Evolutionary conservation across 139 green algal species (phyloP).

Genomic region (Picochlorum sp.): DNA sequence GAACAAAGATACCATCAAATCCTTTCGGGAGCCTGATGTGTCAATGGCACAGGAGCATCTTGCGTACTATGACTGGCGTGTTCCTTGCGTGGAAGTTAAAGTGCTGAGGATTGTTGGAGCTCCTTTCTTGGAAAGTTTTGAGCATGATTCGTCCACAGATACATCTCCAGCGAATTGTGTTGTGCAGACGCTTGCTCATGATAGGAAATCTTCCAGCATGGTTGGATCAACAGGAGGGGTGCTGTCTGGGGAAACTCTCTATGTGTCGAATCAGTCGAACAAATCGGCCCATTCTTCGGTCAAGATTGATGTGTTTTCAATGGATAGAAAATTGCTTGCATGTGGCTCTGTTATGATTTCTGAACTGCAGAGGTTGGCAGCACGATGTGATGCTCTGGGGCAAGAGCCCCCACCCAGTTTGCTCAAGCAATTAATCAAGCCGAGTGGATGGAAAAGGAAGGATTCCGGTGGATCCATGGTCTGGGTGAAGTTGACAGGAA

Average conservation of each 20-base stretch:
- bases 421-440: background rate
- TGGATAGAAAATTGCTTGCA: slow-evolving; percentile 8
- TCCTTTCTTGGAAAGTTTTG: background rate
- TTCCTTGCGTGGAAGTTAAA: background rate
- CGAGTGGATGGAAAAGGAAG: background rate
- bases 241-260: background rate
- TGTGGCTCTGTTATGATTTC: slow-evolving; percentile 21
- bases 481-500: slow-evolving; percentile 28
- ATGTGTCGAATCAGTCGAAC: background rate
- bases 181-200: background rate
- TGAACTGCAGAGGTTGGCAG: slow-evolving; percentile 24
- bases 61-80: background rate
- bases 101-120: slow-evolving; percentile 6
- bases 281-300: background rate
- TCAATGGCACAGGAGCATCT: no score
- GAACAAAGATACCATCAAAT: no score
- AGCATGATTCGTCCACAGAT: background rate
- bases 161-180: background rate
- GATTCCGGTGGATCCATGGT: slow-evolving; percentile 17
- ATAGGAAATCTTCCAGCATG: background rate
- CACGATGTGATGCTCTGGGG: background rate
- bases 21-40: no score
- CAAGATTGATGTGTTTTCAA: slow-evolving; percentile 1
- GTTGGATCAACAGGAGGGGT: background rate
- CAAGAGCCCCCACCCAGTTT: background rate